These are phyloP conservation scores for Paramecium octaurelia DNA, from an alignment of 73 alveolate genomes.

Conservation along the genomic window DNA sequence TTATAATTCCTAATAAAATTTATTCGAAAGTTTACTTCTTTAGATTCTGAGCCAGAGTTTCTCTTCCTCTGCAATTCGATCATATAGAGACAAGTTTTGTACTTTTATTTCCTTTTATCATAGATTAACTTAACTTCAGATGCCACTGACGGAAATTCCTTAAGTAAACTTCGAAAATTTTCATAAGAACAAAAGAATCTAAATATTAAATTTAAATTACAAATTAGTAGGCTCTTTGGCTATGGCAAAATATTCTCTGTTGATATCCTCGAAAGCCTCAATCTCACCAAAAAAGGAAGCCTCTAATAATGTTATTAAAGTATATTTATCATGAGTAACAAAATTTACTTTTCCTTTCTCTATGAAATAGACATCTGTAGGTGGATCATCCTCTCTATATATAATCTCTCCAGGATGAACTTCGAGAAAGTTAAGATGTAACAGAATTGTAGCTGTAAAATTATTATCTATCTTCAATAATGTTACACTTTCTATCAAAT, in stretches of 20 bases:
- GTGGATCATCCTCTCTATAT: conserved; percentile 63
- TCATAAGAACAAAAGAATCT: conserved; percentile 58
- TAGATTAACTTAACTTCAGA: conserved; percentile 39
- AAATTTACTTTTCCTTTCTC: conserved; percentile 71
- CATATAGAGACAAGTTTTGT: conserved; percentile 33
- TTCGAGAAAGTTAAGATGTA: conserved; percentile 42
- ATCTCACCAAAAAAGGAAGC: conserved; percentile 70
- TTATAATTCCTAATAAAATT: not conserved
- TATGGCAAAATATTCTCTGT: conserved; percentile 53
- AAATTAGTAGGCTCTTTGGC: conserved; percentile 49
- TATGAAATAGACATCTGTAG: conserved; percentile 67
- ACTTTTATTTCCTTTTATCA: conserved; percentile 32
- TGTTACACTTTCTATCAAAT: not conserved
- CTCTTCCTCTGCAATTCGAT: conserved; percentile 31
- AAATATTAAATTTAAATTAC: not conserved
- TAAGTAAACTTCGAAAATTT: conserved; percentile 36
- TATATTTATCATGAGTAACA: conserved; percentile 63
- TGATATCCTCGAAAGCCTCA: conserved; percentile 50
- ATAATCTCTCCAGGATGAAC: conserved; percentile 61
- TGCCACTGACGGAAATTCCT: conserved; percentile 63
- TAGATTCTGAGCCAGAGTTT: not conserved
- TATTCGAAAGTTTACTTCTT: not conserved
- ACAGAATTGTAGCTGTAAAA: conserved; percentile 30
- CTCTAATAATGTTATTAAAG: conserved; percentile 59
- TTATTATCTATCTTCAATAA: conserved; percentile 40